Conservation (phyloP, 1,284 basidiomycete genomes). For the Ganoderma lingzhi region DNA sequence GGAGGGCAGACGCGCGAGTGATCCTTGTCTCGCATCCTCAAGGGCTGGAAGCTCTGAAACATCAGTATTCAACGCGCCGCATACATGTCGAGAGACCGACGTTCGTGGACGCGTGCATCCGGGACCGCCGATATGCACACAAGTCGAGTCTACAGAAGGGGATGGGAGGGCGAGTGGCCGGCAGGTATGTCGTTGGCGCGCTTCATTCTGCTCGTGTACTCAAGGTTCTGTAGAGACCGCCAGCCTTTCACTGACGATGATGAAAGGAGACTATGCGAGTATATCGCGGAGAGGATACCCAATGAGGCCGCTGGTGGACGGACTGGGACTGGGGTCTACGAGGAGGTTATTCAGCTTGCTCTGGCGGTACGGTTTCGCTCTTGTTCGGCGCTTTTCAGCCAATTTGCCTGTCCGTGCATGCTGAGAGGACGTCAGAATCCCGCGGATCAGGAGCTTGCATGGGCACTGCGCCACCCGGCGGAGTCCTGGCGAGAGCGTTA, state of each 20-base stretch:
- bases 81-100: conserved; percentile 30
- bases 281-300: conserved; percentile 76
- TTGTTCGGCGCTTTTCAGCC: background rate
- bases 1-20: conserved; percentile 26
- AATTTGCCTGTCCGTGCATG: background rate
- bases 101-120: conserved; percentile 36
- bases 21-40: conserved; percentile 28
- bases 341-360: conserved; percentile 46
- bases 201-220: background rate
- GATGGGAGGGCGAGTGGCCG: conserved; percentile 26
- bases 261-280: conserved; percentile 69
- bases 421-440: conserved; percentile 7
- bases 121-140: conserved; percentile 26
- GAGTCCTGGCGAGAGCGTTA: conserved; percentile 82
- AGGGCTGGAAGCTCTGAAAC: conserved; percentile 20
- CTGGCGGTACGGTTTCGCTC: conserved; percentile 13
- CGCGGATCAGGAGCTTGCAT: conserved; percentile 37
- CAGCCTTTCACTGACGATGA: conserved; percentile 74
- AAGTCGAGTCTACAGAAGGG: conserved; percentile 12
- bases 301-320: conserved; percentile 75
- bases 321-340: conserved; percentile 75
- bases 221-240: conserved; percentile 41
- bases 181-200: conserved; percentile 10
- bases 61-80: conserved; percentile 20
- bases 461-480: conserved; percentile 78